These are phyloP conservation scores for Solanum chaucha DNA, from an alignment of 257 asterid species.

Conservation along the genomic window DNA sequence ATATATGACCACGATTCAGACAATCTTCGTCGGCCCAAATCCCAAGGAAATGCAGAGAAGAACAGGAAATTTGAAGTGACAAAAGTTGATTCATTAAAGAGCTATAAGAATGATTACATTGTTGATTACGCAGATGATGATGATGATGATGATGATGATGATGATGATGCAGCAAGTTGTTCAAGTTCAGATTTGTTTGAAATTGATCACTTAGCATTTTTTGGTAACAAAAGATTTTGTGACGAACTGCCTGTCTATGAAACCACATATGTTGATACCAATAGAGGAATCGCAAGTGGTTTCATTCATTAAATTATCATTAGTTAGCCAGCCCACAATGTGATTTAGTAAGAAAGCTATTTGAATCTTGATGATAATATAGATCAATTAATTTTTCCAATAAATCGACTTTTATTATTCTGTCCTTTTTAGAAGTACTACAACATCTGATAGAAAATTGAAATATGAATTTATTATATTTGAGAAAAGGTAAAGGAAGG, in stretches of 20 bases:
- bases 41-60: constrained; percentile 16
- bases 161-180: constrained; percentile 51
- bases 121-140: not conserved
- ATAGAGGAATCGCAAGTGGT: constrained; percentile 42
- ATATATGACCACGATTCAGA: constrained; percentile 12
- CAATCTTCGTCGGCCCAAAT: constrained; percentile 12
- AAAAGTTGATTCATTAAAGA: constrained; percentile 2
- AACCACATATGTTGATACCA: constrained; percentile 45
- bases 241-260: constrained; percentile 86
- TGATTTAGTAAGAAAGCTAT: not conserved
- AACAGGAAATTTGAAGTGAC: constrained; percentile 14
- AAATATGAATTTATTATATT: not conserved
- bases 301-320: constrained; percentile 29
- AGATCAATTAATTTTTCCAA: not conserved
- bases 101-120: not conserved
- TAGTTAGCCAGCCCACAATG: not conserved
- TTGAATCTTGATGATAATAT: not conserved
- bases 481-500: constrained; percentile 10
- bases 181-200: constrained; percentile 84
- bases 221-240: constrained; percentile 36
- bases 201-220: constrained; percentile 49
- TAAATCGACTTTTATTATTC: not conserved
- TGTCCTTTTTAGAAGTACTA: not conserved
- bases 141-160: constrained; percentile 16
- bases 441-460: not conserved